Conservation (phyloP, 1,284 basidiomycete species). For the Cryptococcus amylolentus region DNA sequence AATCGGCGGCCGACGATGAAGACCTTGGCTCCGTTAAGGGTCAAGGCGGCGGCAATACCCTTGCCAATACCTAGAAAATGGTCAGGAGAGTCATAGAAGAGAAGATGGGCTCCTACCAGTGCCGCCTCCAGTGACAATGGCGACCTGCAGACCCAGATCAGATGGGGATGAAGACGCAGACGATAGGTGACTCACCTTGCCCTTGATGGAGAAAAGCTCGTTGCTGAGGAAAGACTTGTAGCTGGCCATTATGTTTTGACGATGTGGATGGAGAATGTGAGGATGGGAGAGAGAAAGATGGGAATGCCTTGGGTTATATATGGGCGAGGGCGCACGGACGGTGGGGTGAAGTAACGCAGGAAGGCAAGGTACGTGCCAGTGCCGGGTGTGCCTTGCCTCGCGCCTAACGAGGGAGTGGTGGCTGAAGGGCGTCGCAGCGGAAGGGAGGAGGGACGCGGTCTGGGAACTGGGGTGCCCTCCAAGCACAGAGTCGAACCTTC, state of each 20-base stretch:
- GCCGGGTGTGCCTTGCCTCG: too few relatives aligned
- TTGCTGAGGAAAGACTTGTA: conserved; percentile 8
- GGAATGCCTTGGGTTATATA: neutral
- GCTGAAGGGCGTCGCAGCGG: too few relatives aligned
- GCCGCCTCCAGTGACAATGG: conserved; percentile 34
- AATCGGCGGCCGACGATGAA: conserved; percentile 29
- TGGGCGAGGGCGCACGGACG: too few relatives aligned
- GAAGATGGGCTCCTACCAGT: conserved; percentile 18
- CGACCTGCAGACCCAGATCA: conserved; percentile 9
- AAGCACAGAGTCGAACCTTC: too few relatives aligned
- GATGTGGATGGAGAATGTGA: too few relatives aligned
- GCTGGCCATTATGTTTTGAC: neutral
- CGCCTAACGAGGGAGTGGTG: too few relatives aligned
- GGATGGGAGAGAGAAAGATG: too few relatives aligned
- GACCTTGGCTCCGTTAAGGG: conserved; percentile 46
- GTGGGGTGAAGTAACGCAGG: too few relatives aligned
- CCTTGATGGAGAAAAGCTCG: conserved; percentile 31
- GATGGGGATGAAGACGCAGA: neutral
- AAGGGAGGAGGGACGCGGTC: too few relatives aligned
- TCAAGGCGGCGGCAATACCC: conserved; percentile 44
- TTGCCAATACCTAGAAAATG: conserved; percentile 38
- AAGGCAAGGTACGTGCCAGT: too few relatives aligned
- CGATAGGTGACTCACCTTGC: conserved; percentile 21
- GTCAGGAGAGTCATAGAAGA: neutral
- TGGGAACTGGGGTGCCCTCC: too few relatives aligned